These are phyloP conservation scores for Phytopythium delawarense DNA, from an alignment of 352 stramenopile genomes.

Conservation along the genomic window DNA sequence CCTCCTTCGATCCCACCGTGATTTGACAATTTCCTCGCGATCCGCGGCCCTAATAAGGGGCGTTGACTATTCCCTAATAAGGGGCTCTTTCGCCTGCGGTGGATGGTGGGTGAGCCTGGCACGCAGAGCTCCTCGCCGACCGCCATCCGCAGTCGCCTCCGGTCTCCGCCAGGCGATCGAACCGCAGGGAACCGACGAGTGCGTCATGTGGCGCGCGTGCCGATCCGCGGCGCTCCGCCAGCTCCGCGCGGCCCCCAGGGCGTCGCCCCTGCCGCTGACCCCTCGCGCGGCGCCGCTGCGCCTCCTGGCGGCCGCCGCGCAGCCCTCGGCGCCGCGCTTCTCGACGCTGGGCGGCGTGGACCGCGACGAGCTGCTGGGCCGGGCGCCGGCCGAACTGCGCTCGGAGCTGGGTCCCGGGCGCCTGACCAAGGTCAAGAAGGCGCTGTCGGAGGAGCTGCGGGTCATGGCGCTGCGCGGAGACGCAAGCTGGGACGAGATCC, in stretches of 20 bases:
- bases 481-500: constrained; percentile 39
- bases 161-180: not conserved
- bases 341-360: constrained; percentile 41
- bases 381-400: constrained; percentile 29
- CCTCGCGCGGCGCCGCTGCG: constrained; percentile 6
- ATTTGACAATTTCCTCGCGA: too few species aligned
- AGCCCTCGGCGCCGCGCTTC: constrained; percentile 15
- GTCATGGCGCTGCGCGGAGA: constrained; percentile 29
- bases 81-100: not conserved
- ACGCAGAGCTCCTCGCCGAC: too few species aligned
- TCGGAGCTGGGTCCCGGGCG: constrained; percentile 29
- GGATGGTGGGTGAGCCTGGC: not conserved
- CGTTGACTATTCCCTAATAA: too few species aligned
- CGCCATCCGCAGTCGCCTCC: not conserved
- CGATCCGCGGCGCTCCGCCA: constrained; percentile 42
- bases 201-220: constrained; percentile 53
- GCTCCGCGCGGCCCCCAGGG: constrained; percentile 14
- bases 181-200: too few species aligned
- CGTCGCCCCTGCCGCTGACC: constrained; percentile 11
- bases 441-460: constrained; percentile 32
- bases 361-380: constrained; percentile 38
- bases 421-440: constrained; percentile 30
- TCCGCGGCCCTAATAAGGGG: too few species aligned
- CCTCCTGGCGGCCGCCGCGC: not conserved
- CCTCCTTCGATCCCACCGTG: too few species aligned